A percentile compares a stretch with the other conserved stretches of the same genome.
Evolutionary conservation across 192 early-diverging fungal genomes (phyloP).

Genomic region (Gaertneriomyces semiglobifer): DNA sequence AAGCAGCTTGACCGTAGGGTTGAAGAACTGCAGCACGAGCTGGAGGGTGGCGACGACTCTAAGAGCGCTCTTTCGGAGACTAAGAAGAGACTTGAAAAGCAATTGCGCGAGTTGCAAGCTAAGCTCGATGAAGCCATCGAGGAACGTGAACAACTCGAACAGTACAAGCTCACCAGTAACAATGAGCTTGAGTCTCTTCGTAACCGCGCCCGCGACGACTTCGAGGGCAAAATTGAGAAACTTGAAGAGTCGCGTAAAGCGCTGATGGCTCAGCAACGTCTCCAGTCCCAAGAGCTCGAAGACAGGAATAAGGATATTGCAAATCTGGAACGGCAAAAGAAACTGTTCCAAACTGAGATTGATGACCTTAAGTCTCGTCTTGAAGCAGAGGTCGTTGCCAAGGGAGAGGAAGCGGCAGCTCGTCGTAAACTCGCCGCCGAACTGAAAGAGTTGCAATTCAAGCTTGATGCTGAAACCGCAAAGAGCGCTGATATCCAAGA

Average conservation of each 20-base stretch:
- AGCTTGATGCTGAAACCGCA: conserved; percentile 58
- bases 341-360: conserved; percentile 57
- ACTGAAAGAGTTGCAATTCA: conserved; percentile 58
- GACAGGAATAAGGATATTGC: conserved; percentile 70
- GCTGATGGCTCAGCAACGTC: conserved; percentile 69
- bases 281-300: conserved; percentile 74
- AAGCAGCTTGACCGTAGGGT: conserved; percentile 67
- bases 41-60: conserved; percentile 64
- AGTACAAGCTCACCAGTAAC: conserved; percentile 41
- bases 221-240: conserved; percentile 69
- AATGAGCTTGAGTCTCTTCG: conserved; percentile 57
- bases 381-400: conserved; percentile 62
- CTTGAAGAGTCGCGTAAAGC: conserved; percentile 80
- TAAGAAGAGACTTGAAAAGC: conserved; percentile 61
- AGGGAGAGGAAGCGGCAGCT: conserved; percentile 59
- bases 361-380: conserved; percentile 60
- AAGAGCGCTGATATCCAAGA: conserved; percentile 61
- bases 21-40: conserved; percentile 66
- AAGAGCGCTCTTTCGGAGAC: conserved; percentile 59
- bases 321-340: conserved; percentile 63
- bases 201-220: conserved; percentile 59
- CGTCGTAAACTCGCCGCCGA: conserved; percentile 56
- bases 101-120: conserved; percentile 51
- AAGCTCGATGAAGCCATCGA: conserved; percentile 57
- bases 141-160: conserved; percentile 51